Evolutionary conservation across 176 grass and related monocot genomes (phyloP), one percentile per base, ranked within the genome.

Genomic region (Eleusine indica): DNA sequence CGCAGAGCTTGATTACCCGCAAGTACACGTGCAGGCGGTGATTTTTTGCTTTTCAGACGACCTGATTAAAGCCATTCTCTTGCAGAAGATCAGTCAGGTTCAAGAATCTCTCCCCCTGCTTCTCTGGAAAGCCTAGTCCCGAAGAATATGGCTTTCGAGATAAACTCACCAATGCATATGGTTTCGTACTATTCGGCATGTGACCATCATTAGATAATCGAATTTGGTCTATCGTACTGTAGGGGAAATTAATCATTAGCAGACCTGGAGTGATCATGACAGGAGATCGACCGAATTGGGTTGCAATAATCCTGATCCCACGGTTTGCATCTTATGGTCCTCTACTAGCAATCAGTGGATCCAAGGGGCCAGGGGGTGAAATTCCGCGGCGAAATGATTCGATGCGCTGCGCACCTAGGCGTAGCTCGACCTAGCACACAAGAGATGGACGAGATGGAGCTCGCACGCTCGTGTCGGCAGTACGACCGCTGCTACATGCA

Each of bases 381-480:
- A 68, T 68, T 68, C 66, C 37, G 17, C 66, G 7, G 17, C 38
- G 15, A 68, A 68, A 41, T 41, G 37, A 68, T 68, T 68, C 17
- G 66, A 68, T 68, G 17, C 28, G 25, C 11, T 52, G 10, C 66
- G 35, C 18, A 68, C 61, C 61, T 64, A 37, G 30, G n/a, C 58
- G n/a, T 29, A 29, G 60, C 61, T 65, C 10, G 13, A 66, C 65
- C 16, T 39, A 35, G 32, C 0, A 35, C 32, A 35, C 11, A 68
- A 21, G 66, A 68, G 66, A 68, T 68, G 7, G 66, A 41, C 9
- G 66, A 68, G 66, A 68, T 41, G 14, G 37, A 40, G 66, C 17
- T 68, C 66, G 66, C 66, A 68, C 66, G 66, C 66, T 37, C 66
- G 66, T 68, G 17, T 64, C 37, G 66, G 66, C 66, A 68, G 63